These are phyloP conservation scores for Musa itinerans DNA, from an alignment of 176 grass and related monocot species.

Conservation along the genomic window DNA sequence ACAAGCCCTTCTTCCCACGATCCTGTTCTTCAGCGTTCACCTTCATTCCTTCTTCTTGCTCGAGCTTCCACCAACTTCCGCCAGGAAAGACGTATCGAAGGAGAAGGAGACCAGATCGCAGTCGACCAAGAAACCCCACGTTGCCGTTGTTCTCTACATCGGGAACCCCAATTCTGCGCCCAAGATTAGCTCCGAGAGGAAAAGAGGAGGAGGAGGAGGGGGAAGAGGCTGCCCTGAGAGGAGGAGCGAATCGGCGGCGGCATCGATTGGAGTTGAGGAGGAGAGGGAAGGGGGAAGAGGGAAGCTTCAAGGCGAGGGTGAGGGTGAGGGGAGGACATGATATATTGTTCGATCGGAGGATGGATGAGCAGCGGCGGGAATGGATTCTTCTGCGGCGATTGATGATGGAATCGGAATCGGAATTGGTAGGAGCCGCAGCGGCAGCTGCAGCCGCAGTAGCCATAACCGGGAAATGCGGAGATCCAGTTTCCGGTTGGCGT, in stretches of 20 bases:
- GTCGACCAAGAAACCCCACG: slow-evolving; percentile 35
- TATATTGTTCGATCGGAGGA: not conserved
- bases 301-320: not conserved
- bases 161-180: slow-evolving; percentile 25
- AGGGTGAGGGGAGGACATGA: not conserved
- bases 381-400: not conserved
- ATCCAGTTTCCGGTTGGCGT: too few species aligned
- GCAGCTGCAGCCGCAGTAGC: not conserved
- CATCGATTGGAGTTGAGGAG: not conserved
- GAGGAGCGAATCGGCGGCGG: slow-evolving; percentile 19
- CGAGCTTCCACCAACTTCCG: slow-evolving; percentile 86
- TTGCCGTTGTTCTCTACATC: slow-evolving; percentile 21
- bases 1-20: slow-evolving; percentile 40
- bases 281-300: not conserved
- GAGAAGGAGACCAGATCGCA: slow-evolving; percentile 25
- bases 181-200: slow-evolving; percentile 11
- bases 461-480: not conserved
- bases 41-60: slow-evolving; percentile 23
- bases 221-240: not conserved
- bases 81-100: slow-evolving; percentile 42
- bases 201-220: not conserved
- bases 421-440: not conserved
- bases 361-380: not conserved
- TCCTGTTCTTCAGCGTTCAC: slow-evolving; percentile 22
- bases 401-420: not conserved